phyloP scores from a whole-genome alignment of 305 asterid genomes.

The Lippia alba region DNA sequence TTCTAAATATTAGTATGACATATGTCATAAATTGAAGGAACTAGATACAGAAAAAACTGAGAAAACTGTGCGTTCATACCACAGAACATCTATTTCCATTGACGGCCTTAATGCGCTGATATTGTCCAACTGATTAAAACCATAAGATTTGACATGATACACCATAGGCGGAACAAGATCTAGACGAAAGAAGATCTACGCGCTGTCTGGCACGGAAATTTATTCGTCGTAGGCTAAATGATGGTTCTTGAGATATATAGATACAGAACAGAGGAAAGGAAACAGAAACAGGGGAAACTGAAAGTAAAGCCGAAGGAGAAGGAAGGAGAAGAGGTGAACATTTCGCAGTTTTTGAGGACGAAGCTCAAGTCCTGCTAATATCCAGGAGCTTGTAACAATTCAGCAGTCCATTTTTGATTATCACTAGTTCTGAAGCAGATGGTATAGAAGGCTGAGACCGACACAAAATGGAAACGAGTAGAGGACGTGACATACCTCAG shows the following conservation, averaged over 20 bases:
- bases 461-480: not conserved
- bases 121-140: not conserved
- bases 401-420: not conserved
- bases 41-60: not conserved
- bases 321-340: not conserved
- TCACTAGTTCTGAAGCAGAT: too few relatives aligned
- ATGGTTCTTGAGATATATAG: not conserved
- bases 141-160: not conserved
- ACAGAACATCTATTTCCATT: conserved; percentile 2
- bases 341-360: too few relatives aligned
- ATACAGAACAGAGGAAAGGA: not conserved
- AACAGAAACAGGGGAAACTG: not conserved
- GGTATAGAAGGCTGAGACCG: not conserved
- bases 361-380: not conserved
- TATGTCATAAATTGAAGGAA: not conserved
- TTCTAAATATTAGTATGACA: not conserved
- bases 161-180: not conserved
- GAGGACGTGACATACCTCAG: conserved; percentile 54
- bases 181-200: not conserved
- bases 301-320: not conserved
- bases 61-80: not conserved
- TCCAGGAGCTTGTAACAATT: not conserved
- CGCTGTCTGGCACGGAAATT: not conserved
- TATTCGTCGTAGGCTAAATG: not conserved
- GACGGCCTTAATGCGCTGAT: not conserved